Evolutionary conservation across 2,329 filamentous ascomycete species (phyloP), one percentile per base, ranked within the genome.

Genomic region (Curvularia spicifera): DNA sequence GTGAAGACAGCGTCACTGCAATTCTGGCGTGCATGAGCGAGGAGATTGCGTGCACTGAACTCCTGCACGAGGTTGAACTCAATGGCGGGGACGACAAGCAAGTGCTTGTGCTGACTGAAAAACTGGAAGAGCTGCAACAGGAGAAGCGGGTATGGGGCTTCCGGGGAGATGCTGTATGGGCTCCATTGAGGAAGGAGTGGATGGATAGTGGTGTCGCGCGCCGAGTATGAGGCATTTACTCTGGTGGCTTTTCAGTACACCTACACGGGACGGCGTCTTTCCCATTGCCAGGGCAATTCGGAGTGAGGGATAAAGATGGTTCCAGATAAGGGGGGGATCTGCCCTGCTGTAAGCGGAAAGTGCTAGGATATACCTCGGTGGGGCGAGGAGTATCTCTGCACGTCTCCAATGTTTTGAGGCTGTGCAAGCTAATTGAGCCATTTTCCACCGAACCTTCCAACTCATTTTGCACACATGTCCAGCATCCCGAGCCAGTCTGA

Each of bases 91-190:
- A 53, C 12, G 42, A 50, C 5, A 46, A 46, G 31, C 51, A 59
- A 4, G 43, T 40, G 13, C 12, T 28, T 6, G 12, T 57, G 20
- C 46, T 69, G 10, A 53, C 47, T n/a, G 24, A 50, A 0, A 56
- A 29, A 46, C 29, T 60, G 12, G 51, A 56, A n/a, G 39, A 46
- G 5, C 22, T 67, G 10, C 54, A 24, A 2, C 58, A 62, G 26
- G 66, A 70, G 44, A 67, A 57, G 46, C 53, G 48, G 40, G 47
- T 45, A 29, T 70, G 64, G 68, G 68, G 66, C 1, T 67, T 70
- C 8, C 47, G 49, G 20, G 59, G 56, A 0, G 29, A 62, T 29
- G 37, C 39, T 2, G 22, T 56, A 3, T 70, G 66, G 65, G 51
- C 39, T 5, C 39, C n/a, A 22, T 20, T 65, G 5, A 57, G 55